Evolutionary conservation across 2,329 filamentous ascomycete genomes (phyloP), one percentile per base, ranked within the genome.

Genomic region (Penicillium sp.): DNA sequence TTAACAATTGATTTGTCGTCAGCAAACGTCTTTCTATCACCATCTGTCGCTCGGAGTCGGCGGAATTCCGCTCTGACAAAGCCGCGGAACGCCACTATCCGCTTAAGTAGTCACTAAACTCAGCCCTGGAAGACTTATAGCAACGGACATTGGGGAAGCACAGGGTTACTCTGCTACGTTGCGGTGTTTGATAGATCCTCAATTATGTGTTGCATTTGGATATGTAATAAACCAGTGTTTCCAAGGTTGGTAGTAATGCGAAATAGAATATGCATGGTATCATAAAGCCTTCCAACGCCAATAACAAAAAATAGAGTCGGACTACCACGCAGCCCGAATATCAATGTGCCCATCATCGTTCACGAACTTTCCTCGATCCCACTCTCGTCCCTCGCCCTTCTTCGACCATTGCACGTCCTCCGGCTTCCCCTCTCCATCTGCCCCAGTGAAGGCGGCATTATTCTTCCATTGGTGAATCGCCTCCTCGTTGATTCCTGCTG

Each of bases 401-500:
- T 86, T 88, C 36, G 82, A 80, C 91, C 91, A 96, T 47, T 78
- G 82, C 3, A 95, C 87, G 64, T 87, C 84, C 36, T 85, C 82
- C 1, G 92, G 82, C 61, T 86, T 83, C 27, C 83, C 81, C 56
- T 87, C 84, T 5, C 55, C 60, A 43, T 54, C 55, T 14, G 59
- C 11, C 36, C 79, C 76, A 50, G 83, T 80, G 67, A 84, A 81
- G 11, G 82, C 82, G 1, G 79, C 77, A 21, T 83, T 82, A 47
- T 79, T 85, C 69, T 88, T 86, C 85, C 88, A 91, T 59, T 85
- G 86, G 63, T 81, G 79, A 54, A 96, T 84, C 64, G 92, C 84
- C 4, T 85, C 83, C 14, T 92, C 88, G 1, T 83, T 85, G 67
- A 96, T 95, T 0, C 92, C 92, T 0, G 90, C 91, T 18, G 83